A percentile compares a stretch with the other conserved stretches of the same genome.
Evolutionary conservation across 305 asterid genomes (phyloP).

Genomic region (Fraxinus albicans): DNA sequence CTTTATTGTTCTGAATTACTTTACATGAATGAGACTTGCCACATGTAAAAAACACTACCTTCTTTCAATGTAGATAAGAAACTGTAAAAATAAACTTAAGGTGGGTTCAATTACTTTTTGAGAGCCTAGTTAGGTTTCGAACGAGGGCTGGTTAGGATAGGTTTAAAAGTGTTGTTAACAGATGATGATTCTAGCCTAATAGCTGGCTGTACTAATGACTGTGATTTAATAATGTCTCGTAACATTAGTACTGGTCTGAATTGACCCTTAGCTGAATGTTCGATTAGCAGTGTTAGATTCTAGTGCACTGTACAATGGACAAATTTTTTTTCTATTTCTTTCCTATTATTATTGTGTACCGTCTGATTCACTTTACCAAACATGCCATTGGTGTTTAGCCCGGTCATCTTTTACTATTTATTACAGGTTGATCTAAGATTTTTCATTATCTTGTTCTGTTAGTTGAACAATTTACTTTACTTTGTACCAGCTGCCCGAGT

Average conservation of each 20-base stretch:
- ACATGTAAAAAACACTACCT: background rate
- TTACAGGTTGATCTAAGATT: background rate
- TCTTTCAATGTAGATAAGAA: background rate
- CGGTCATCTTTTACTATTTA: background rate
- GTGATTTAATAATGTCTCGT: background rate
- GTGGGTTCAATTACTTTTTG: background rate
- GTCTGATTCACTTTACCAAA: background rate
- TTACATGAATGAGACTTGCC: background rate
- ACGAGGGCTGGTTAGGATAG: background rate
- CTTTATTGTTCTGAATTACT: background rate
- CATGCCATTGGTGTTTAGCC: background rate
- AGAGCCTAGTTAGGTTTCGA: background rate
- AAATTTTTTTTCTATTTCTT: background rate
- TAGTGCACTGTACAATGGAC: background rate
- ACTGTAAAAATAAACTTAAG: background rate
- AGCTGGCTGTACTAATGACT: background rate
- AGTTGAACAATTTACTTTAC: slow-evolving; percentile 23
- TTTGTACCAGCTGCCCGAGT: slow-evolving; percentile 75
- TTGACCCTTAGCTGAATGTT: background rate
- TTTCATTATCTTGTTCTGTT: slow-evolving; percentile 3
- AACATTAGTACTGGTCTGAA: background rate
- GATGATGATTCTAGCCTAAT: background rate
- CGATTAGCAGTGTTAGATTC: background rate
- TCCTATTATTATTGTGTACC: background rate
- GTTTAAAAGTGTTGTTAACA: background rate